Evolutionary conservation across 2,329 filamentous ascomycete genomes (phyloP).

Genomic region (Coniella lustricola): DNA sequence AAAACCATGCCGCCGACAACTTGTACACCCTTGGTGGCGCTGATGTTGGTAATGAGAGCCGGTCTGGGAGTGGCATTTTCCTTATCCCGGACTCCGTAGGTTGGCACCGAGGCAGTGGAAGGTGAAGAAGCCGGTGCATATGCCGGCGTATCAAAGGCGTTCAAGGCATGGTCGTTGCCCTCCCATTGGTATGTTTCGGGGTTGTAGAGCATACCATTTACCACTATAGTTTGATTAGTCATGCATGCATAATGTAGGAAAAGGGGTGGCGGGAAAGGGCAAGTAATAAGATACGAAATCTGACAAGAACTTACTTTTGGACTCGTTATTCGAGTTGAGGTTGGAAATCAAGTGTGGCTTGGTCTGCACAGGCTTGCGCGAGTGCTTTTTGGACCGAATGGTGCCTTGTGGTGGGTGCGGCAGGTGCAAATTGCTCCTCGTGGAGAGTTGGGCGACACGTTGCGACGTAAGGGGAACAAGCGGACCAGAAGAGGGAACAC

Average conservation of each 20-base stretch:
- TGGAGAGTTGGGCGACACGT: constrained; percentile 46
- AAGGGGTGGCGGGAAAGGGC: no score
- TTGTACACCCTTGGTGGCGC: constrained; percentile 76
- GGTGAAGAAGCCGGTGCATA: constrained; percentile 52
- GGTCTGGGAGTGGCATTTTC: constrained; percentile 56
- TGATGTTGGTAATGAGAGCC: constrained; percentile 87
- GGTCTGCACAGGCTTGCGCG: constrained; percentile 47
- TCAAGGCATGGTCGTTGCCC: constrained; percentile 83
- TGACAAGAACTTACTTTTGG: constrained; percentile 80
- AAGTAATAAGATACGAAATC: background rate
- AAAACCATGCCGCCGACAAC: constrained; percentile 98
- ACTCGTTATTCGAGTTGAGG: constrained; percentile 64
- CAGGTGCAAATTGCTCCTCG: constrained; percentile 39
- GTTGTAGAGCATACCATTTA: constrained; percentile 97
- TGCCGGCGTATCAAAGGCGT: constrained; percentile 64
- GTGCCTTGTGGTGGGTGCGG: constrained; percentile 34
- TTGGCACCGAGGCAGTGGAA: constrained; percentile 39
- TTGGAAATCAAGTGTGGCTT: constrained; percentile 90
- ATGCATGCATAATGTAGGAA: background rate
- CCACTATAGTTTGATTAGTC: constrained; percentile 42
- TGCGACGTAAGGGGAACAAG: constrained; percentile 50
- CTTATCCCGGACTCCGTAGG: constrained; percentile 43
- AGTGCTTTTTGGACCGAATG: constrained; percentile 47
- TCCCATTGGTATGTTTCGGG: constrained; percentile 84
- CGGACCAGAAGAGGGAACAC: constrained; percentile 46